Evolutionary conservation across 768 basidiomycete genomes (phyloP).

Genomic region (Kwoniella botswanensis): DNA sequence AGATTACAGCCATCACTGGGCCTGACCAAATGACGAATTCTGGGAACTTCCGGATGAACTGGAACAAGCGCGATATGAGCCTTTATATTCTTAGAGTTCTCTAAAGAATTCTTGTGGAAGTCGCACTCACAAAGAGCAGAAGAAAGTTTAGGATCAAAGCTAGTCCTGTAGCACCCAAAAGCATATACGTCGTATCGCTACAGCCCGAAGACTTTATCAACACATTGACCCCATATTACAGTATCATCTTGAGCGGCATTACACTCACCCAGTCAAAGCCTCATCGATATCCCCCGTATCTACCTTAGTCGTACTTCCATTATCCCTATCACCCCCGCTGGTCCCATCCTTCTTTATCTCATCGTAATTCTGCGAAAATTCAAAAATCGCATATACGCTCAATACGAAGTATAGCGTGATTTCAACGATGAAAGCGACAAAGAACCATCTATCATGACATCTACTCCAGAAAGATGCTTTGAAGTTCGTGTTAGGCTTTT

Average conservation of each 20-base stretch:
- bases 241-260: not conserved
- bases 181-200: conserved; percentile 5
- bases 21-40: conserved; percentile 8
- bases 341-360: not conserved
- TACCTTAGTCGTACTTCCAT: no score
- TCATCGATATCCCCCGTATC: not conserved
- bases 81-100: no score
- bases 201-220: not conserved
- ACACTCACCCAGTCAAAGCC: conserved; percentile 11
- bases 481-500: not conserved
- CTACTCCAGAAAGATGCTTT: conserved; percentile 3
- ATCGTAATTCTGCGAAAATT: conserved; percentile 3
- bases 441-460: conserved; percentile 16
- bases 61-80: no score
- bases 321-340: not conserved
- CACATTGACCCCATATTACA: not conserved
- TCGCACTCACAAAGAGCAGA: conserved; percentile 17
- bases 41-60: conserved; percentile 15
- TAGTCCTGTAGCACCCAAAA: conserved; percentile 10
- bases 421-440: conserved; percentile 1
- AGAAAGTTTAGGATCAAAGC: conserved; percentile 7
- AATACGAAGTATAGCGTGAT: conserved; percentile 5
- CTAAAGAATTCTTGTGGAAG: no score
- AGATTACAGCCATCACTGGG: not conserved
- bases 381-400: conserved; percentile 9